Percentiles rank a stretch among this genome's conserved stretches.
Conservation (phyloP, 2,329 filamentous ascomycete genomes). For the Fusarium chlamydosporum region DNA sequence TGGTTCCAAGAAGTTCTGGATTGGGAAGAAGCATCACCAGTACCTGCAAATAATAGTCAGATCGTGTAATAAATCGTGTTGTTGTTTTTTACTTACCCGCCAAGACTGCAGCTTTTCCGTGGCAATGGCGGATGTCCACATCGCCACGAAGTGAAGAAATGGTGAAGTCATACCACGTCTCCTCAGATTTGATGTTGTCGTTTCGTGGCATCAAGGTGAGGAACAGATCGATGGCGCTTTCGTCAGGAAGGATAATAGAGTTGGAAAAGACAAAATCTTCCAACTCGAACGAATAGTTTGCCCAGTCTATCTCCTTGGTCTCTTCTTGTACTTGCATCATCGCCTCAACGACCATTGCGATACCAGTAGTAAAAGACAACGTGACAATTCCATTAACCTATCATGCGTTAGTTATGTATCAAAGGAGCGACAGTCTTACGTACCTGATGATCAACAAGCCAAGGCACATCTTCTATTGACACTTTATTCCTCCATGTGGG, state of each 20-base stretch:
- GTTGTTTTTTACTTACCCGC: conserved; percentile 23
- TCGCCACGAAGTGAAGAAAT: conserved; percentile 47
- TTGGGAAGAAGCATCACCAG: not conserved
- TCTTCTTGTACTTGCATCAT: conserved; percentile 48
- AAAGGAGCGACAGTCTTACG: not conserved
- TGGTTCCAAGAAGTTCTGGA: conserved; percentile 44
- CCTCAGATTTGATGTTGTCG: conserved; percentile 36
- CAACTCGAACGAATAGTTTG: conserved; percentile 39
- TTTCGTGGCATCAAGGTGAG: conserved; percentile 41
- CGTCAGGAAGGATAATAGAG: conserved; percentile 47
- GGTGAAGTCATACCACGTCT: conserved; percentile 45
- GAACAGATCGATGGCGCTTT: conserved; percentile 42
- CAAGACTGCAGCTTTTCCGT: conserved; percentile 37
- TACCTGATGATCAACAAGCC: conserved; percentile 49
- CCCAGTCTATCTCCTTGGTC: conserved; percentile 41
- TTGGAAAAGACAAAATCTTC: conserved; percentile 48
- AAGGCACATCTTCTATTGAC: conserved; percentile 46
- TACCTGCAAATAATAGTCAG: conserved; percentile 20
- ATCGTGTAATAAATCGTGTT: not conserved
- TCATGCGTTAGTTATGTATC: conserved; percentile 11
- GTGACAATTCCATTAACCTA: conserved; percentile 47
- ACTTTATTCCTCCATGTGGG: conserved; percentile 48
- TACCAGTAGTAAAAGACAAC: conserved; percentile 45
- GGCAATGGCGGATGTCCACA: conserved; percentile 46
- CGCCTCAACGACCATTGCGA: conserved; percentile 46